Evolutionary conservation across 305 asterid species (phyloP), one percentile per base, ranked within the genome.

Genomic region (Fraxinus floribunda): DNA sequence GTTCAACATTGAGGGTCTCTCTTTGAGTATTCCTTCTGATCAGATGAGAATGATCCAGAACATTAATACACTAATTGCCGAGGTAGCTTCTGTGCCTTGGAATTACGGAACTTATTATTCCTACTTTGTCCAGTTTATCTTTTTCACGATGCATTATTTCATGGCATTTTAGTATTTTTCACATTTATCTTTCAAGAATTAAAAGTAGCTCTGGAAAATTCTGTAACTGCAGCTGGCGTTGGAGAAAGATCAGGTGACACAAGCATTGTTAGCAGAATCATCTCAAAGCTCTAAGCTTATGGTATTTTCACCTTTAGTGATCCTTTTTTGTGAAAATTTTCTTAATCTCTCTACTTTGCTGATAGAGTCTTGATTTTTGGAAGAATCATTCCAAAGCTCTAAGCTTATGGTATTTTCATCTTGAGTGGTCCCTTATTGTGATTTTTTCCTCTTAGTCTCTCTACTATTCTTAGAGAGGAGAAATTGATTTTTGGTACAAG

Each of bases 201-300:
- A 79, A 57, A 64, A 62, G 24, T 66, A 83, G 81, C 36, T 57
- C 66, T 85, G 11, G 44, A 57, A 16, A 52, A 78, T 78, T 64
- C 79, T 76, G 80, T 76, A 71, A 44, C 82, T 89, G 90, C 97
- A 97, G 99, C 88, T 95, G 87, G 81, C 97, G 3, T 79, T 92
- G 93, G 98, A 97, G 90, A 97, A 93, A 89, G 95, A 93, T 78
- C 97, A 95, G 86, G 86, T 93, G 90, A 89, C 83, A 85, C 95
- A 86, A 83, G 94, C 95, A 62, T 91, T 95, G 90, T 89, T 97
- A 41, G 91, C 90, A 68, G 97, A 97, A 87, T 92, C 97, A 85
- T 91, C 97, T 64, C 94, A 92, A 86, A 85, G 85, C 90, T 89
- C 91, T 82, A 91, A 89, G 77, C 95, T 97, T 79, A 86, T 85